phyloP scores from a whole-genome alignment of 1,284 basidiomycete genomes.

The Mycena sp. region DNA sequence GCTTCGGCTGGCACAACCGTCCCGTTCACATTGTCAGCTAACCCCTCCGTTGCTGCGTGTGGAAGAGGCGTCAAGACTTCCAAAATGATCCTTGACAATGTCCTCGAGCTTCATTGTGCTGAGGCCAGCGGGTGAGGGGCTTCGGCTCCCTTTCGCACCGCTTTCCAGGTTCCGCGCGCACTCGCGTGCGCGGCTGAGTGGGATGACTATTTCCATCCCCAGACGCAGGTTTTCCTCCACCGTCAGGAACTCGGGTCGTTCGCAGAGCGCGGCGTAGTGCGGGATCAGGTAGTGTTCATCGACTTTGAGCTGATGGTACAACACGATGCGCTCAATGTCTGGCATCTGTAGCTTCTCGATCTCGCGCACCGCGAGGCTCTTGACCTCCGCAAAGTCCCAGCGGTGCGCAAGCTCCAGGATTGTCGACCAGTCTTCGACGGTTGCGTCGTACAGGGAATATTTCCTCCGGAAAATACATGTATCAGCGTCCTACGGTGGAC shows the following conservation, averaged over 20 bases:
- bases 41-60: background rate
- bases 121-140: constrained; percentile 48
- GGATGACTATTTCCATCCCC: constrained; percentile 67
- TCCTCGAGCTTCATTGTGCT: constrained; percentile 45
- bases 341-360: constrained; percentile 60
- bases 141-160: constrained; percentile 54
- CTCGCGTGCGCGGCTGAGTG: constrained; percentile 67
- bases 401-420: constrained; percentile 66
- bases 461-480: constrained; percentile 42
- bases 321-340: constrained; percentile 65
- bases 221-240: constrained; percentile 64
- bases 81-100: constrained; percentile 52
- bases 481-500: too few relatives aligned
- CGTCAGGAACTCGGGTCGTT: constrained; percentile 62
- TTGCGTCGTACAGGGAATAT: constrained; percentile 66
- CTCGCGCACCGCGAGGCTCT: constrained; percentile 65
- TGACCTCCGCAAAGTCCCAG: constrained; percentile 71
- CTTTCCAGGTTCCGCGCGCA: constrained; percentile 51
- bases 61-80: constrained; percentile 7
- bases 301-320: constrained; percentile 64
- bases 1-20: background rate
- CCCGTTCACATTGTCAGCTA: background rate
- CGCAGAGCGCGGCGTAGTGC: constrained; percentile 64
- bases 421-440: constrained; percentile 62
- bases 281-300: constrained; percentile 63